Base-by-base conservation (phyloP, 1,284 basidiomycete species). In the Polyporus tsugae region DNA sequence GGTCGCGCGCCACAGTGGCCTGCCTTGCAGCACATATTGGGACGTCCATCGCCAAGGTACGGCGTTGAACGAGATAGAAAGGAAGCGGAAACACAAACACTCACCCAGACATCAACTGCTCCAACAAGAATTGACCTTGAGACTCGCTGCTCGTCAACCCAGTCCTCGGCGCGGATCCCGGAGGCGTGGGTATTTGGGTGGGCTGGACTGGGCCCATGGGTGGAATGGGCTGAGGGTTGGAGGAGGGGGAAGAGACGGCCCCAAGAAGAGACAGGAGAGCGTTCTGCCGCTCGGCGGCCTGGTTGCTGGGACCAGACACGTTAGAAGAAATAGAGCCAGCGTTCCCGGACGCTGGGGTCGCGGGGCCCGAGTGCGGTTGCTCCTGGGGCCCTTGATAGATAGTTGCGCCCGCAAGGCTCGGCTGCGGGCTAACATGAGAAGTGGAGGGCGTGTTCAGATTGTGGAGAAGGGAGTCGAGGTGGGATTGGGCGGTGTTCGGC, bases 61-160 rank as follows among this genome's bases (percentile, higher is more conserved):
- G 39, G 29, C 29, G 64, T 38, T 36, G 66, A 25, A 62, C 15
- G 41, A n/a, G 49, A 66, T 11, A 64, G 67, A 62, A 42, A 36
- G 10, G 25, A 46, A 42, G 19, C 33, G 33, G 7, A 13, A 63
- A 53, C 33, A 53, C 65, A 46, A 72, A 36, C 22, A 84, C 90
- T 82, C 77, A 94, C 92, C 91, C 89, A 68, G 89, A 84, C 89
- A 94, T 92, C 69, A 94, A 82, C 76, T 93, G 91, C 73, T 94
- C 93, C 67, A 94, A 80, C 72, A 94, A 78, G 69, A 89, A 83
- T 80, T 93, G 92, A 62, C 90, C 90, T 76, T 92, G 91, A 0
- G 86, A 80, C 72, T 92, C 90, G 72, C 82, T 84, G 65, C 72
- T 80, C 11, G 85, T 81, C 11, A 87, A 82, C 59, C 83, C 86